A percentile compares a stretch with the other conserved stretches of the same genome.
These are phyloP conservation scores for Guillardia theta DNA, from an alignment of 78 protist species.

Conservation along the genomic window DNA sequence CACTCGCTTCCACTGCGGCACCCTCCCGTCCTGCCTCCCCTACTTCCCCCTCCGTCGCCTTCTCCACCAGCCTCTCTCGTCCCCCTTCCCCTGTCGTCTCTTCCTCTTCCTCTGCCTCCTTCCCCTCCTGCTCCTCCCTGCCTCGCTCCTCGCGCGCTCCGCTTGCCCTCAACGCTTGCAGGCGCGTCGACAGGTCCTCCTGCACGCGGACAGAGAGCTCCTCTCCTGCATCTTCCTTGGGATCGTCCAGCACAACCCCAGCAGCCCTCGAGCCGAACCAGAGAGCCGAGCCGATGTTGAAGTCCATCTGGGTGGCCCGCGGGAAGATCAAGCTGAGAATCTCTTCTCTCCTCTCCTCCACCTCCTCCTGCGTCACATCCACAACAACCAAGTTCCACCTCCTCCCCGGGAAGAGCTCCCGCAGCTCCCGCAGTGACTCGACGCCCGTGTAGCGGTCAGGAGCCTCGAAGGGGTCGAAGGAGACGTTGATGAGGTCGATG, in stretches of 20 bases:
- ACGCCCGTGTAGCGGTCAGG: slow-evolving; percentile 49
- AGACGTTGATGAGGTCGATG: slow-evolving; percentile 82
- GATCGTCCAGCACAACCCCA: not conserved
- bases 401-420: not conserved
- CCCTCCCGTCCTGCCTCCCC: not conserved
- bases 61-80: not conserved
- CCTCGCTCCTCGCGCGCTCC: not conserved
- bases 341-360: not conserved
- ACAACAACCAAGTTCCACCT: not conserved
- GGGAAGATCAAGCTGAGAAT: slow-evolving; percentile 46
- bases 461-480: not conserved
- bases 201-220: not conserved
- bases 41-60: not conserved
- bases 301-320: slow-evolving; percentile 74
- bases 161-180: not conserved
- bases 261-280: slow-evolving; percentile 64
- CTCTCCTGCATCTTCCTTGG: not conserved
- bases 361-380: not conserved
- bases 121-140: not conserved
- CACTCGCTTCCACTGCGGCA: not conserved
- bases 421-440: not conserved
- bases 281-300: slow-evolving; percentile 82
- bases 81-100: not conserved
- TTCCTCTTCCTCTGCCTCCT: not conserved
- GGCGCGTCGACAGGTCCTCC: not conserved